Base-by-base conservation (phyloP, 257 asterid genomes). In the Osmanthus fragrans region DNA sequence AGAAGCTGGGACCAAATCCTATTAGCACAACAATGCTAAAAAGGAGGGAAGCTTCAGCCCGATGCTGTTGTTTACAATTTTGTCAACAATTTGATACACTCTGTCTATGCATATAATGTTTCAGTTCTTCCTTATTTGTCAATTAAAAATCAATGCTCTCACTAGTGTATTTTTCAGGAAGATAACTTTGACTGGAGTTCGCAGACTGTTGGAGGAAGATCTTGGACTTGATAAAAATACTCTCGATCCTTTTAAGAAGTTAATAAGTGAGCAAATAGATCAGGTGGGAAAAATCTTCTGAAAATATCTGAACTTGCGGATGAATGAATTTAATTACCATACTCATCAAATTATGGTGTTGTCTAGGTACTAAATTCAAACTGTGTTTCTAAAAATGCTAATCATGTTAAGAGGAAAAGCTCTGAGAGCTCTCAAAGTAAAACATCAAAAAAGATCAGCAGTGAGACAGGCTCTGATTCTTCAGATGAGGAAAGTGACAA, bases 191-290 rank as follows among this genome's bases (percentile, higher is more conserved):
- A 92, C 84, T 71, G 91, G 92, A 80, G 94, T 90, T 78, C 97
- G 99, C 66, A 87, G 92, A n/a, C 92, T 87, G 81, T 82, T 96
- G 36, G 99, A 93, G 85, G 95, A 87, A 85, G 97, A 93, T 80
- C 93, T 96, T 78, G 92, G 89, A 72, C 97, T 96, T 82, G 90
- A 81, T 49, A 86, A 86, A 86, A 74, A 79, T 79, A 58, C 86
- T 56, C 95, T 96, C 9, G 96, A 96, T 82, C 88, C 97, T 76
- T 93, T 87, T 84, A 93, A 92, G 82, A 85, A 86, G 79, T 88
- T 93, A 81, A 88, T 93, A 73, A 84, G 86, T 79, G 75, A 60
- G 72, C 85, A 88, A 83, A 76, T 92, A 80, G 97, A 91, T 78
- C 81, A 88, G 94, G 99, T 93, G 73, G 54, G 81, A 40, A 72